These are phyloP conservation scores for Exobasidium cylindrosporum DNA, from an alignment of 1,284 basidiomycete genomes.

Conservation along the genomic window DNA sequence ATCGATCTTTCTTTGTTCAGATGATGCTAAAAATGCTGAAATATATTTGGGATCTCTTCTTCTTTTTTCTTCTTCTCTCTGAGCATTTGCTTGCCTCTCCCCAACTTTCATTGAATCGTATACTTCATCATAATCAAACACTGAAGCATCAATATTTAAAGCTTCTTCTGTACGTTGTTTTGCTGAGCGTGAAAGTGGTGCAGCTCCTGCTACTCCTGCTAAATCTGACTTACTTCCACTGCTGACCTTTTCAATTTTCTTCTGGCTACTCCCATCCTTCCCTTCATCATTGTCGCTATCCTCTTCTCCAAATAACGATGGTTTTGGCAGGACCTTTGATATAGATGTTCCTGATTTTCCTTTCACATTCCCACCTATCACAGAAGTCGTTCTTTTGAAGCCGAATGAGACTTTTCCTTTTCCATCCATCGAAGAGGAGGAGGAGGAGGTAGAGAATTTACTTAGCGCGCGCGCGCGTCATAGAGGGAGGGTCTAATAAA, in stretches of 20 bases:
- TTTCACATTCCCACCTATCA: background rate
- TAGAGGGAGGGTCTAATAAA: too few relatives aligned
- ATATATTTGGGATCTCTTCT: constrained; percentile 77
- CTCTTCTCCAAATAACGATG: background rate
- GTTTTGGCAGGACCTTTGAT: background rate
- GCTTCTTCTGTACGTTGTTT: constrained; percentile 60
- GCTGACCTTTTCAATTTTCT: background rate
- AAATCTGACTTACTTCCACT: background rate
- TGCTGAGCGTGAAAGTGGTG: constrained; percentile 33
- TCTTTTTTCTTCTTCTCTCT: constrained; percentile 66
- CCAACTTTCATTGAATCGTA: constrained; percentile 93
- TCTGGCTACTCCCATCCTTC: background rate
- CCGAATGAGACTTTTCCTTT: constrained; percentile 33
- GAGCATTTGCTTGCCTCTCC: constrained; percentile 58
- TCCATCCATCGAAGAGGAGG: too few relatives aligned
- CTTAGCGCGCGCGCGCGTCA: too few relatives aligned
- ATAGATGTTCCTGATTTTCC: background rate
- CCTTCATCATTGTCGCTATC: background rate
- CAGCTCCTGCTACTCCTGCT: constrained; percentile 3
- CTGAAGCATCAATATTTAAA: constrained; percentile 72
- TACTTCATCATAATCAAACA: constrained; percentile 94
- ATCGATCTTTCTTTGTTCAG: constrained; percentile 81
- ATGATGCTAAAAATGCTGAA: constrained; percentile 72
- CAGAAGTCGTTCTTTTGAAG: constrained; percentile 20
- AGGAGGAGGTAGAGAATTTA: too few relatives aligned